Evolutionary conservation across 306 rosid genomes (phyloP), one percentile per base, ranked within the genome.

Genomic region (Vicia villosa): DNA sequence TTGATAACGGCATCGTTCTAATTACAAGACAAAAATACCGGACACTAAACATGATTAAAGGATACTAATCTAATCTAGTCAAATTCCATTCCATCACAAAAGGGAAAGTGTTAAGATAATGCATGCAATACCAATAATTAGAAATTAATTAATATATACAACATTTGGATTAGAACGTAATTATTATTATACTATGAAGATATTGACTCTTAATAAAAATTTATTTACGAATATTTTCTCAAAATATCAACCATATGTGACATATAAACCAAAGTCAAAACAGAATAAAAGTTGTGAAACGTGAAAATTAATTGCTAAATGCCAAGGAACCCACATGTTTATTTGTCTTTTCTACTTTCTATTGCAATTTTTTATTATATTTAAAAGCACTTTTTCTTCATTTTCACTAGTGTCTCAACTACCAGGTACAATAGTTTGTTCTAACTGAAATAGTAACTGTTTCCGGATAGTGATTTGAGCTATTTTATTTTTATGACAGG

Each of bases 281-380:
- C 62, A 54, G 9, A 42, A 43, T 14, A 32, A 60, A 73, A 72
- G 76, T 69, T 45, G 6, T 15, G 20, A 65, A 64, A 70, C 46
- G 71, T 75, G 45, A 74, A 74, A 74, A 65, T 56, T 41, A 68
- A 46, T 40, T 9, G 60, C 52, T 58, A 14, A 66, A 26, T 16
- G 71, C 71, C 75, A 41, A 43, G 68, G 78, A 79, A 62, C 47
- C 76, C 72, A 68, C 72, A 34, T 61, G 72, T 79, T 46, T 79
- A n/a, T 20, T 59, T 72, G 63, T 77, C 74, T 49, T 72, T 51
- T 71, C 74, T 55, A 55, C 50, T 50, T 34, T 40, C 11, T 7
- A 3, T 74, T 42, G 17, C 9, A 14, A 14, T 15, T 43, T 36
- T 17, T 21, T 34, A 36, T 10, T 28, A 5, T 8, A 0, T 4